phyloP scores from a whole-genome alignment of 768 basidiomycete genomes.

The Leucocoprinus birnbaumii region DNA sequence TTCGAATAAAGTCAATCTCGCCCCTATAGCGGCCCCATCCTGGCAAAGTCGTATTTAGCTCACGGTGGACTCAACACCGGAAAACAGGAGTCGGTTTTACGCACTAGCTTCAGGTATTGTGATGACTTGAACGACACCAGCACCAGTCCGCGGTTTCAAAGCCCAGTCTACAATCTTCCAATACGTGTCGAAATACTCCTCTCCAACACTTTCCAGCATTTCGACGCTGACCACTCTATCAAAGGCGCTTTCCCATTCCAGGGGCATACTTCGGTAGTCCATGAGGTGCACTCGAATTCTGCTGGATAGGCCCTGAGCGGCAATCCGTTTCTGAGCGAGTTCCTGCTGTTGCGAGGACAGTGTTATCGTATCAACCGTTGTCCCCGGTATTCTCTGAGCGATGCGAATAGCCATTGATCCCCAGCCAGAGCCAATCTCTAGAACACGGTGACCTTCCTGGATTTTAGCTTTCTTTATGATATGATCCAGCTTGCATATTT shows the following conservation, averaged over 20 bases:
- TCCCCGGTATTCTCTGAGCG: conserved; percentile 49
- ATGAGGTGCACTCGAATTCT: conserved; percentile 68
- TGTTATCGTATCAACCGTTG: conserved; percentile 69
- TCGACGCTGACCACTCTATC: conserved; percentile 72
- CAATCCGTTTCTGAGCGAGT: conserved; percentile 54
- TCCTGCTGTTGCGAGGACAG: conserved; percentile 64
- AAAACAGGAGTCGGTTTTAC: conserved; percentile 22
- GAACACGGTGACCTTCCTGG: conserved; percentile 41
- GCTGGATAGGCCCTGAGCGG: conserved; percentile 44
- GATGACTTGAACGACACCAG: conserved; percentile 73
- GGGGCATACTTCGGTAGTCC: conserved; percentile 68
- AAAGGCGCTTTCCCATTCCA: conserved; percentile 61
- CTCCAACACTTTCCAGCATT: conserved; percentile 76
- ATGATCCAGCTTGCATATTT: conserved; percentile 59
- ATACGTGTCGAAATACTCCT: conserved; percentile 62
- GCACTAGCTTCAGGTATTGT: conserved; percentile 70
- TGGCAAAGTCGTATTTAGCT: conserved; percentile 16
- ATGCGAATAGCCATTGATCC: conserved; percentile 68
- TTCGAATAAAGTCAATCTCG: conserved; percentile 73
- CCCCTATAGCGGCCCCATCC: conserved; percentile 53
- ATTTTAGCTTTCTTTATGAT: conserved; percentile 67
- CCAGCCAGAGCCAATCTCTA: conserved; percentile 83
- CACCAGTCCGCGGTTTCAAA: conserved; percentile 52
- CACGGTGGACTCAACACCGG: neutral
- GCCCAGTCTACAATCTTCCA: conserved; percentile 68